Base-by-base conservation (phyloP, 2,329 filamentous ascomycete genomes). In the Aspergillus floridensis region DNA sequence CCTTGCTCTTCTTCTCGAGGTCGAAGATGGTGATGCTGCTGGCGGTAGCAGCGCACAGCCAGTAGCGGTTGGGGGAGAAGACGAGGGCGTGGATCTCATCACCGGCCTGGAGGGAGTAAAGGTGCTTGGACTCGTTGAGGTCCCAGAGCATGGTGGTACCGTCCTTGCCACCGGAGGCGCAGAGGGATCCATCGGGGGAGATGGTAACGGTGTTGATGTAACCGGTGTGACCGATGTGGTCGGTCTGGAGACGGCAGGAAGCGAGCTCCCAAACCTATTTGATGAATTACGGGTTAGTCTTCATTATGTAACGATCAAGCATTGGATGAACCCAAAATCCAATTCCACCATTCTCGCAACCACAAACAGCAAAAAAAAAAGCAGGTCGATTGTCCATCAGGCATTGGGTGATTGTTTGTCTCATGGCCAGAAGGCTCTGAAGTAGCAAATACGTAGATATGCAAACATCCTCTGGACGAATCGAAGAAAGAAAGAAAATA, bases 1-100 rank as follows among this genome's bases (percentile, higher is more conserved):
- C 93, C 90, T 97, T 98, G 90, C 89, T 96, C 93, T 99, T 99
- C 93, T 99, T 99, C 92, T 99, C 95, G 72, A 99, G 88, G 79
- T 99, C 95, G 85, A 99, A 99, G 87, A 99, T 98, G 88, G 97
- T 97, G 88, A 99, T 98, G 87, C 88, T 92, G 84, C 87, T 91
- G 78, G 92, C 87, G 67, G 95, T 99, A 79, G 95, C 95, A 78
- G 95, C 95, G 88, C 95, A 99, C 73, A 99, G 89, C 95, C 95
- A 99, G 92, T 99, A 99, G 82, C 95, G 90, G 92, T 99, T 99
- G 79, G 95, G 95, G 68, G 95, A 98, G 91, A 99, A 99, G 82
- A 98, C 95, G 72, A 99, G 93, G 73, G 95, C 93, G 86, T 99
- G 95, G 87, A 99, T 99, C 89, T 98, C 95, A 82, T 99, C 93